Evolutionary conservation across 2,329 filamentous ascomycete species (phyloP).

Genomic region (Zalaria obscura): DNA sequence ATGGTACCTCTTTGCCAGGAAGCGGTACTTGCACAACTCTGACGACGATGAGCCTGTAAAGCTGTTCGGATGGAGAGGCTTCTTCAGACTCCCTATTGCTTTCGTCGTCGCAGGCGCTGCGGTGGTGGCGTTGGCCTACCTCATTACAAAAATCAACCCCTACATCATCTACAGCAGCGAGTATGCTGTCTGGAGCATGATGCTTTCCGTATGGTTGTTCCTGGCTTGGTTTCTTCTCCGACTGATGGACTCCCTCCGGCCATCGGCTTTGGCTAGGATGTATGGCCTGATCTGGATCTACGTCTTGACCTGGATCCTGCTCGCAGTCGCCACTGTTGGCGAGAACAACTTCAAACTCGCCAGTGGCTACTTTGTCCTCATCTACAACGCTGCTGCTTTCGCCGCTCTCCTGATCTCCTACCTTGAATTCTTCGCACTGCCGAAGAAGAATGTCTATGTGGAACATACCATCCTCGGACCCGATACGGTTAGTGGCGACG

Average conservation of each 20-base stretch:
- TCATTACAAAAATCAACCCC: slow-evolving; percentile 74
- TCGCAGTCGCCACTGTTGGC: slow-evolving; percentile 61
- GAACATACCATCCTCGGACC: slow-evolving; percentile 31
- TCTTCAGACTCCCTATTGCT: slow-evolving; percentile 71
- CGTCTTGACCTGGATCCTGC: slow-evolving; percentile 53
- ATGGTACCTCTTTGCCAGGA: slow-evolving; percentile 73
- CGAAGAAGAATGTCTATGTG: slow-evolving; percentile 55
- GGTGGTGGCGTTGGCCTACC: slow-evolving; percentile 57
- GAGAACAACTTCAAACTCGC: slow-evolving; percentile 60
- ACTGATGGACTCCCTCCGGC: slow-evolving; percentile 64
- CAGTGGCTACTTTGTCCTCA: slow-evolving; percentile 67
- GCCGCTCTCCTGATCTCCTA: slow-evolving; percentile 62
- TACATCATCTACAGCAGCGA: slow-evolving; percentile 81
- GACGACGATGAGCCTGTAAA: slow-evolving; percentile 44
- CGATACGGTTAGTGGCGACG: background rate
- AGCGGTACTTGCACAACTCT: slow-evolving; percentile 44
- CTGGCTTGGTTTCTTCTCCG: slow-evolving; percentile 71
- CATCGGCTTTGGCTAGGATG: slow-evolving; percentile 71
- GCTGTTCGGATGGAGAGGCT: slow-evolving; percentile 64
- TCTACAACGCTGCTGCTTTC: slow-evolving; percentile 65
- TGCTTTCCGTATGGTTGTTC: slow-evolving; percentile 66
- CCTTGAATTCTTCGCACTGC: slow-evolving; percentile 63
- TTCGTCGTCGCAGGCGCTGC: slow-evolving; percentile 52
- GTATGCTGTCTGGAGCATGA: slow-evolving; percentile 82
- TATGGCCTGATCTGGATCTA: slow-evolving; percentile 82